These are phyloP conservation scores for Cyberlindnera xylosilytica DNA, from an alignment of 805 yeast species.

Conservation along the genomic window DNA sequence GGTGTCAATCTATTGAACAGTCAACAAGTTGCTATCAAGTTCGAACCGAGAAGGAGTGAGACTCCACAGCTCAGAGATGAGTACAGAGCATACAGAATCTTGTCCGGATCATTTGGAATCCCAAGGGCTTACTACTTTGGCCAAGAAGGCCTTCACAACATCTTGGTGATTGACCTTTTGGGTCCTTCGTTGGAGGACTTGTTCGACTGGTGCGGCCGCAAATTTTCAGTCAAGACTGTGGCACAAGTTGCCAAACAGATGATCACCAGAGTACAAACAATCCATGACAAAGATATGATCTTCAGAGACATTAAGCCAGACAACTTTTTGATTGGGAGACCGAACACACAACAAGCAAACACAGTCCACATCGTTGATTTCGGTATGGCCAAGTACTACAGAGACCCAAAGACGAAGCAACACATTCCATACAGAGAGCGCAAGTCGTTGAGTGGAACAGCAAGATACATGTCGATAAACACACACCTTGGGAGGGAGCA, in stretches of 20 bases:
- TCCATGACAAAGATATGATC: constrained; percentile 87
- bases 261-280: constrained; percentile 80
- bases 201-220: constrained; percentile 97
- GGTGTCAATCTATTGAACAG: constrained; percentile 91
- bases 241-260: constrained; percentile 94
- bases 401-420: constrained; percentile 93
- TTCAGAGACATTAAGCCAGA: constrained; percentile 98
- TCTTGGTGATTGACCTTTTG: constrained; percentile 86
- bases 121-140: constrained; percentile 98
- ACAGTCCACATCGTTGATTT: constrained; percentile 89
- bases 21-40: constrained; percentile 92
- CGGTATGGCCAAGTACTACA: constrained; percentile 98
- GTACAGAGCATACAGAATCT: constrained; percentile 88
- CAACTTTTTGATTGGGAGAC: constrained; percentile 90
- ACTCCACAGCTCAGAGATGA: constrained; percentile 98
- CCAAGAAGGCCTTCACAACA: constrained; percentile 96
- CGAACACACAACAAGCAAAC: constrained; percentile 79
- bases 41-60: constrained; percentile 94
- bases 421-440: constrained; percentile 97
- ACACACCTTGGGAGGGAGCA: constrained; percentile 98
- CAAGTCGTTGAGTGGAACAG: constrained; percentile 94
- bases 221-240: constrained; percentile 82
- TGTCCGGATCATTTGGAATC: constrained; percentile 78
- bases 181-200: constrained; percentile 96
- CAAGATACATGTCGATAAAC: constrained; percentile 97